These are phyloP conservation scores for Citrus sinensis DNA, from an alignment of 345 rosid genomes.

Conservation along the genomic window DVS_A1.0 CM039165.1:28510501-28511000, in stretches of 20 bases:
- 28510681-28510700: slow-evolving; percentile 95
- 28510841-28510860: neutral
- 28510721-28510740: slow-evolving; percentile 16
- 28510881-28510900: neutral
- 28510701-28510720: slow-evolving; percentile 96
- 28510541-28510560: slow-evolving; percentile 80
- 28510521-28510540: slow-evolving; percentile 1
- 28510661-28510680: slow-evolving; percentile 78
- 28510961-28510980: slow-evolving; percentile 95
- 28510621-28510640: slow-evolving; percentile 68
- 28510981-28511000: slow-evolving; percentile 74
- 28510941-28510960: slow-evolving; percentile 97
- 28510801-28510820: neutral
- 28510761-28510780: slow-evolving; percentile 3
- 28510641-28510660: slow-evolving; percentile 61
- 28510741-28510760: neutral
- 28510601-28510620: slow-evolving; percentile 71
- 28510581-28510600: slow-evolving; percentile 59
- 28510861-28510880: neutral
- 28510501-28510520: neutral
- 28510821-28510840: neutral
- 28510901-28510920: neutral
- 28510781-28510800: neutral
- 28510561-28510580: slow-evolving; percentile 69
- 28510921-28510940: slow-evolving; percentile 15